phyloP scores from a whole-genome alignment of 306 rosid species.

The Cicer judaicum region DNA sequence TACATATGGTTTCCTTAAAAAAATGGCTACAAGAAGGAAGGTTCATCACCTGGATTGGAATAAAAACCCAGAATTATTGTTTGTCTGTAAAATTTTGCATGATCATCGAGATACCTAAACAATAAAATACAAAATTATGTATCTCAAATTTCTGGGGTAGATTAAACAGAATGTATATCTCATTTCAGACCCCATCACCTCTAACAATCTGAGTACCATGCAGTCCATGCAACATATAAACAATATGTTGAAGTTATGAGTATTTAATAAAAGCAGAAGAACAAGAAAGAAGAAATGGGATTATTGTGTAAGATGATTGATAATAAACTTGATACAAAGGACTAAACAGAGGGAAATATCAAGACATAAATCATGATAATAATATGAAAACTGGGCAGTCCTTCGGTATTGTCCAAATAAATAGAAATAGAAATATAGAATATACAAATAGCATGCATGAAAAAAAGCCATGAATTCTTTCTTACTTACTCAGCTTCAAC shows the following conservation, averaged over 20 bases:
- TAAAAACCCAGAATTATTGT: conserved; percentile 72
- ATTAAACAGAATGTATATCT: conserved; percentile 11
- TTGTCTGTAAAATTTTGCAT: conserved; percentile 82
- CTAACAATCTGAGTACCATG: conserved; percentile 16
- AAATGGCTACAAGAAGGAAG: conserved; percentile 27
- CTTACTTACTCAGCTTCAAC: conserved; percentile 25
- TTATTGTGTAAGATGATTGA: background rate
- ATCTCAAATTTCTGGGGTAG: conserved; percentile 20
- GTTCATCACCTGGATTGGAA: conserved; percentile 70
- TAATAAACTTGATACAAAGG: background rate
- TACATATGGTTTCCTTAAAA: conserved; percentile 12
- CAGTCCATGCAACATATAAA: conserved; percentile 36
- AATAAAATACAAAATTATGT: conserved; percentile 39
- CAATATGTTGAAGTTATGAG: background rate
- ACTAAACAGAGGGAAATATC: background rate
- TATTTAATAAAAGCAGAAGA: background rate
- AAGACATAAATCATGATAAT: background rate
- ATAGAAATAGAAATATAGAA: conserved; percentile 31
- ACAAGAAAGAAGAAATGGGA: background rate
- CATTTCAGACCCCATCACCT: background rate
- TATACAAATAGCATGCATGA: conserved; percentile 32
- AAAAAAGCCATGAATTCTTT: background rate
- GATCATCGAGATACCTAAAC: conserved; percentile 75
- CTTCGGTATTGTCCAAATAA: background rate
- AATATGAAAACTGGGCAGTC: conserved; percentile 10